Conservation (phyloP, 2,329 filamentous ascomycete species). For the Decorospora gaudefroyi region DNA sequence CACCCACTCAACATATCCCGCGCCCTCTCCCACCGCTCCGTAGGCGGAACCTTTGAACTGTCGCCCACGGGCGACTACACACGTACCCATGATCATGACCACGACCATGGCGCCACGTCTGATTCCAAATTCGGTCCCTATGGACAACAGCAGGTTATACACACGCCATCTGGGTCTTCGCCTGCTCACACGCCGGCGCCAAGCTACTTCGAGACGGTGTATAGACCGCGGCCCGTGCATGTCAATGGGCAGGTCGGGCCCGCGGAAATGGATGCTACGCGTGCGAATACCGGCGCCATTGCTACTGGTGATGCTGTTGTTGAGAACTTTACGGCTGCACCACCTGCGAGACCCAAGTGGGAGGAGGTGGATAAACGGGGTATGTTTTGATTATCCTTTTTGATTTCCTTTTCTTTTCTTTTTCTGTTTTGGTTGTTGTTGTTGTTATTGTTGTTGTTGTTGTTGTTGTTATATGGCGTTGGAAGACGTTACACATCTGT, state of each 20-base stretch:
- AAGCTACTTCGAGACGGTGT: constrained; percentile 10
- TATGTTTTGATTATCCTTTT: neutral
- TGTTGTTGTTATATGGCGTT: too few relatives aligned
- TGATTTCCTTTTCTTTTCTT: neutral
- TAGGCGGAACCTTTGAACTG: constrained; percentile 3
- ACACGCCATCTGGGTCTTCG: too few relatives aligned
- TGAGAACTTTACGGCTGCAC: neutral
- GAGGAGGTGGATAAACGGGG: neutral
- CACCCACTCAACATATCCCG: neutral
- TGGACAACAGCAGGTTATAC: too few relatives aligned
- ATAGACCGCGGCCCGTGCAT: neutral
- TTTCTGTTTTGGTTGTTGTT: neutral
- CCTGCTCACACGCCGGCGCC: neutral
- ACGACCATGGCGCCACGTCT: neutral
- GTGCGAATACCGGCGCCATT: too few relatives aligned
- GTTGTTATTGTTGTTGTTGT: neutral
- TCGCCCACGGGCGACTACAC: neutral
- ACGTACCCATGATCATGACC: neutral
- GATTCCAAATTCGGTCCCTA: neutral
- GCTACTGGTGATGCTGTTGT: too few relatives aligned
- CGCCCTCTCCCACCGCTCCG: neutral
- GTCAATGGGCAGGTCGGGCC: neutral
- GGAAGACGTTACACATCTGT: too few relatives aligned
- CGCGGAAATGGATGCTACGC: neutral
- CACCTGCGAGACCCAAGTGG: neutral